Percentiles rank a stretch among this genome's conserved stretches.
phyloP scores from a whole-genome alignment of 208 protist genomes.

The Acanthamoeba royreba region DNA sequence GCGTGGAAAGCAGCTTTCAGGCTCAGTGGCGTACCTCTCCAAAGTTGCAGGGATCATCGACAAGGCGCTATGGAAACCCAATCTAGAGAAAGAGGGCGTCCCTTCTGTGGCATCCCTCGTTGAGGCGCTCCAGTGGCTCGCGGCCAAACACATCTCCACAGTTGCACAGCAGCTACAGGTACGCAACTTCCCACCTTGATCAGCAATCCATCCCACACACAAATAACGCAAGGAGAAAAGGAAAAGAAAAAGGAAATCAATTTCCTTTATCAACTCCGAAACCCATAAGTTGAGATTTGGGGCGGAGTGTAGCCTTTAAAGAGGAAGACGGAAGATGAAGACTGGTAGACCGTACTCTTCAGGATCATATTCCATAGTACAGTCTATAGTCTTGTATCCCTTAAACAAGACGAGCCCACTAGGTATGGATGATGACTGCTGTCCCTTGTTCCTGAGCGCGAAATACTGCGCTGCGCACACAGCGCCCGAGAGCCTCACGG shows the following conservation, averaged over 20 bases:
- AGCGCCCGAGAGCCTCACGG: background rate
- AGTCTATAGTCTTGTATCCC: slow-evolving; percentile 47
- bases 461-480: slow-evolving; percentile 34
- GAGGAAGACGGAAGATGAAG: background rate
- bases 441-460: slow-evolving; percentile 45
- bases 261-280: too few relatives aligned
- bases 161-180: background rate
- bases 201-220: too few relatives aligned
- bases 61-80: background rate
- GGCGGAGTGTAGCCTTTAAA: background rate
- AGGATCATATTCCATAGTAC: slow-evolving; percentile 52
- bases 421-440: slow-evolving; percentile 46
- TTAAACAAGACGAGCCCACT: slow-evolving; percentile 46
- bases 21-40: background rate
- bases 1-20: background rate
- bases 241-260: too few relatives aligned
- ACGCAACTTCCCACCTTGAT: too few relatives aligned
- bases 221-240: too few relatives aligned
- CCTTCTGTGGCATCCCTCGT: background rate
- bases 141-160: background rate
- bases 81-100: background rate
- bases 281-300: background rate
- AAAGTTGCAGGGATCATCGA: background rate
- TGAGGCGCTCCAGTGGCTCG: background rate
- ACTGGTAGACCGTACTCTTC: slow-evolving; percentile 39